Conservation (phyloP, 192 early-diverging fungal genomes). For the Backusella sp. region DNA sequence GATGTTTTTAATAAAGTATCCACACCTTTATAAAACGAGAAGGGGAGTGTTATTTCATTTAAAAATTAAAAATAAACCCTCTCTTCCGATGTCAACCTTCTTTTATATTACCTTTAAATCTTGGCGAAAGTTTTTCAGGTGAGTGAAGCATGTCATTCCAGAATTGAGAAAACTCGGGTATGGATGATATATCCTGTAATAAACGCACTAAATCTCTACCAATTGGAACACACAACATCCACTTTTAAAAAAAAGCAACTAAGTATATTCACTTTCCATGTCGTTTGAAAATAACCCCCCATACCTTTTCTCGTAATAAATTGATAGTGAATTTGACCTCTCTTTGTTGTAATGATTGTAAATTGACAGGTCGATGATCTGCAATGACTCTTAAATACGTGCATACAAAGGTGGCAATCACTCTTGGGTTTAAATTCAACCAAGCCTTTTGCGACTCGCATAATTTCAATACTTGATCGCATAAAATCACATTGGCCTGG, state of each 20-base stretch:
- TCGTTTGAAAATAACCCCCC: not conserved
- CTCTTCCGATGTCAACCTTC: not conserved
- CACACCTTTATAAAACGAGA: conserved; percentile 33
- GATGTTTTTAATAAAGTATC: conserved; percentile 56
- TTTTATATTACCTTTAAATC: conserved; percentile 42
- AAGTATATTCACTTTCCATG: no score
- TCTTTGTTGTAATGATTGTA: conserved; percentile 42
- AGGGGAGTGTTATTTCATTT: not conserved
- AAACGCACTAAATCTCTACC: conserved; percentile 69
- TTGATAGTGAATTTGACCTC: conserved; percentile 49
- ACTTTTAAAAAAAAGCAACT: conserved; percentile 22
- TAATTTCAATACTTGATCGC: conserved; percentile 46
- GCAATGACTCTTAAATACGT: conserved; percentile 50
- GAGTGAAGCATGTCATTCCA: conserved; percentile 55
- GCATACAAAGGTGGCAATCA: conserved; percentile 44
- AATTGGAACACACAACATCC: conserved; percentile 51
- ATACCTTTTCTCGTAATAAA: conserved; percentile 58
- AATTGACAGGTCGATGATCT: conserved; percentile 44
- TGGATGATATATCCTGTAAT: conserved; percentile 57
- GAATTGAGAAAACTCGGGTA: conserved; percentile 53
- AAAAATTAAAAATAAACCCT: not conserved
- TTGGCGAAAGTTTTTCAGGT: conserved; percentile 54
- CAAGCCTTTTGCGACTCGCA: conserved; percentile 44
- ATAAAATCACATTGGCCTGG: conserved; percentile 43
- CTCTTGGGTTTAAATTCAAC: conserved; percentile 28